phyloP scores from a whole-genome alignment of 2,329 filamentous ascomycete genomes.

The Sporothrix dimorphospora region DNA sequence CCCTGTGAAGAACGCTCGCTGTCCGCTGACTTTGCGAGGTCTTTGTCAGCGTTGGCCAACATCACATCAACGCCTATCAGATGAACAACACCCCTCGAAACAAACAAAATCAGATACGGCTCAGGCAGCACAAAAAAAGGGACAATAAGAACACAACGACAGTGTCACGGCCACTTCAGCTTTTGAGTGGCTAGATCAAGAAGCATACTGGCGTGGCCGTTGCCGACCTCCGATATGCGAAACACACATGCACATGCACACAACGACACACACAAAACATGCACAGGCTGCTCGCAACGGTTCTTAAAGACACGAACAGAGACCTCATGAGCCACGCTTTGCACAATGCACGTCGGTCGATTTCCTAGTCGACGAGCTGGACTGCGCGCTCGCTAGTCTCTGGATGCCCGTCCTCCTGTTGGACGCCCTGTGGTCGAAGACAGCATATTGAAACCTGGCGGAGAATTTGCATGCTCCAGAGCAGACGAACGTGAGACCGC shows the following conservation, averaged over 20 bases:
- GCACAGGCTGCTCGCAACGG: not conserved
- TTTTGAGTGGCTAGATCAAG: constrained; percentile 14
- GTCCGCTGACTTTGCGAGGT: not conserved
- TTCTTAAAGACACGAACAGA: not conserved
- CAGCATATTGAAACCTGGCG: constrained; percentile 35
- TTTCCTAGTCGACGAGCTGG: not conserved
- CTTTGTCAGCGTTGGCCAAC: not conserved
- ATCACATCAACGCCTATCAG: not conserved
- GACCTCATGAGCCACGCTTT: not conserved
- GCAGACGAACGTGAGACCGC: constrained; percentile 34
- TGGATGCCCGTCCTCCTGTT: constrained; percentile 26
- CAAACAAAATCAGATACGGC: not conserved
- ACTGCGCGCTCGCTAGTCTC: constrained; percentile 27
- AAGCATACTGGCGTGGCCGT: constrained; percentile 20
- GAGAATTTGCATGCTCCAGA: constrained; percentile 36
- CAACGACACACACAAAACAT: not conserved
- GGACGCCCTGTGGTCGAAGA: constrained; percentile 30
- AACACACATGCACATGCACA: constrained; percentile 32
- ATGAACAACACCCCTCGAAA: not conserved
- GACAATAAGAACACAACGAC: not conserved
- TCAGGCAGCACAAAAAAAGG: constrained; percentile 15
- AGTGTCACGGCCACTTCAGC: not conserved
- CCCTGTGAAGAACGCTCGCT: not conserved
- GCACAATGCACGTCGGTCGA: not conserved
- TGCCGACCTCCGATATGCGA: constrained; percentile 35